A percentile compares a stretch with the other conserved stretches of the same genome.
These are phyloP conservation scores for Candida ulmi DNA, from an alignment of 805 yeast genomes.

Conservation along the genomic window DNA sequence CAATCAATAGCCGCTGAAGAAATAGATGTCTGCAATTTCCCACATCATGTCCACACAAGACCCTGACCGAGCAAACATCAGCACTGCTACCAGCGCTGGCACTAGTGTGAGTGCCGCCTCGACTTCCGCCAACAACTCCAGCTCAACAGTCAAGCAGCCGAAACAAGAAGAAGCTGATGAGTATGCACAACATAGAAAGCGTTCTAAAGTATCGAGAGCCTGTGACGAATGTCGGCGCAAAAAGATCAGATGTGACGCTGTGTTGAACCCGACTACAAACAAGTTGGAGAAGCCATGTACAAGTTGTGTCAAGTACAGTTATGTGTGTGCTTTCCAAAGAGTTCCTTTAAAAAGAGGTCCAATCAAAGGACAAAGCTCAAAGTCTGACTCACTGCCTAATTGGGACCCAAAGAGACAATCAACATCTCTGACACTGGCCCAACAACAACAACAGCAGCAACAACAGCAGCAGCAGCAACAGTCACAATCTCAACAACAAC, in stretches of 20 bases:
- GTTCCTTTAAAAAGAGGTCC: slow-evolving; percentile 79
- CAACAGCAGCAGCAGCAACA: neutral
- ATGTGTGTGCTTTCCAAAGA: slow-evolving; percentile 61
- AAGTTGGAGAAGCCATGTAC: slow-evolving; percentile 50
- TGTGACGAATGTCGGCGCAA: slow-evolving; percentile 77
- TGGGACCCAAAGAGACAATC: slow-evolving; percentile 4
- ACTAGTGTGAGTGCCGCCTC: too few relatives aligned
- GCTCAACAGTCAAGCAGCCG: neutral
- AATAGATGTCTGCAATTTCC: neutral
- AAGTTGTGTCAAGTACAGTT: slow-evolving; percentile 56
- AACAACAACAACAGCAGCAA: too few relatives aligned
- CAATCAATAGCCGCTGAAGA: too few relatives aligned
- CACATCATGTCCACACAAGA: neutral
- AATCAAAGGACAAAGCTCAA: slow-evolving; percentile 53
- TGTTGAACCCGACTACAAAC: slow-evolving; percentile 37
- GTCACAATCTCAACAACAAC: too few relatives aligned
- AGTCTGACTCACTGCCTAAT: slow-evolving; percentile 8
- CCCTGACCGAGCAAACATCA: neutral
- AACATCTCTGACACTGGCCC: neutral
- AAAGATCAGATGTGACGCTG: slow-evolving; percentile 68
- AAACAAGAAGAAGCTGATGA: slow-evolving; percentile 1
- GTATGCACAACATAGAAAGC: slow-evolving; percentile 34
- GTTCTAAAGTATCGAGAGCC: slow-evolving; percentile 73
- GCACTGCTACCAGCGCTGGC: too few relatives aligned
- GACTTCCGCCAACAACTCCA: too few relatives aligned